Evolutionary conservation across 768 basidiomycete species (phyloP).

Genomic region (Lactifluus echinatus): DNA sequence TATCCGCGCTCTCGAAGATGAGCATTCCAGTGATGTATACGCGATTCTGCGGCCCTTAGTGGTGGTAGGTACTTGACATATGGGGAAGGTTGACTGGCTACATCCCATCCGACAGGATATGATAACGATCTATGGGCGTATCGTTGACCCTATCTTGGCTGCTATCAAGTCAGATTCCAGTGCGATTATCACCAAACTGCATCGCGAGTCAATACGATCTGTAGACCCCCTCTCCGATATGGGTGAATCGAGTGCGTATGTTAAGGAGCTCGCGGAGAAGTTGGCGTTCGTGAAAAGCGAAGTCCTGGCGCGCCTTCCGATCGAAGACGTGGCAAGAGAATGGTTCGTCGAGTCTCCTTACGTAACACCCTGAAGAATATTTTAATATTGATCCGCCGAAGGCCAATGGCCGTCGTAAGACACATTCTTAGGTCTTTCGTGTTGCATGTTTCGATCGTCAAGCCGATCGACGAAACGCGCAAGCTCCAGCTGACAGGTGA

Average conservation of each 20-base stretch:
- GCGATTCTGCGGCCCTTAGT: conserved; percentile 47
- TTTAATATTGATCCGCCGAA: conserved; percentile 7
- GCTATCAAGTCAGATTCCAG: conserved; percentile 76
- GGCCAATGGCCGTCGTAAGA: conserved; percentile 46
- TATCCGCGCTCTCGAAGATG: conserved; percentile 54
- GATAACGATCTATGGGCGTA: conserved; percentile 40
- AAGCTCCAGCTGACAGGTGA: conserved; percentile 93
- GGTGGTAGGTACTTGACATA: conserved; percentile 36
- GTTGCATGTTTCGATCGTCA: conserved; percentile 87
- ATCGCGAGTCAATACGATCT: conserved; percentile 70
- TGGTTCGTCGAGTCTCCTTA: conserved; percentile 48
- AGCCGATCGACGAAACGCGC: conserved; percentile 84
- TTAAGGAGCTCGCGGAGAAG: conserved; percentile 89
- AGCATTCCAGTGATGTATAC: conserved; percentile 55
- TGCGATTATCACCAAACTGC: conserved; percentile 72
- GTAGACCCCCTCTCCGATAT: conserved; percentile 47
- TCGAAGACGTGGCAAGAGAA: conserved; percentile 61
- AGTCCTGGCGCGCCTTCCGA: conserved; percentile 56
- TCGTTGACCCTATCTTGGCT: conserved; percentile 52
- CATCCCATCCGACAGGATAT: conserved; percentile 36
- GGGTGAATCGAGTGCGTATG: conserved; percentile 72
- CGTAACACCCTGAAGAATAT: neutral
- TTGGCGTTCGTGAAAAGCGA: conserved; percentile 74
- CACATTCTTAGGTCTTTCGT: conserved; percentile 83
- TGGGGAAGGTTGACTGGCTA: neutral